Conservation (phyloP, 2,329 filamentous ascomycete genomes). For the Verticillium isaacii region DNA sequence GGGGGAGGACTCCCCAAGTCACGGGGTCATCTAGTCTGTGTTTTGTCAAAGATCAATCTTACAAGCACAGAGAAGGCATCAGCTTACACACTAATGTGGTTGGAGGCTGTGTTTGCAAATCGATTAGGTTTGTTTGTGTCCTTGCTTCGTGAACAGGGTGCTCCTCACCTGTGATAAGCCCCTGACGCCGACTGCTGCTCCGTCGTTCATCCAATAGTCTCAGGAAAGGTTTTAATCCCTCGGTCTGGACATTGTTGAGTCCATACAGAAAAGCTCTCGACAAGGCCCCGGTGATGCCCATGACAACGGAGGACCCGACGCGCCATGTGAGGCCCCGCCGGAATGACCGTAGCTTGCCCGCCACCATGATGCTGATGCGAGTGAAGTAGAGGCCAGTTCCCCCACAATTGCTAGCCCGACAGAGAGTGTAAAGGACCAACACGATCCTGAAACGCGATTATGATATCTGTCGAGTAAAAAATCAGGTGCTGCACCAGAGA, state of each 20-base stretch:
- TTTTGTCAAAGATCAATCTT: not conserved
- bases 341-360: constrained; percentile 14
- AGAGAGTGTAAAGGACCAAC: not conserved
- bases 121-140: not conserved
- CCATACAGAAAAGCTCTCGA: constrained; percentile 72
- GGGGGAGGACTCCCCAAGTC: constrained; percentile 84
- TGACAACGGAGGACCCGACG: constrained; percentile 65
- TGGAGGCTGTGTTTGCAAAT: constrained; percentile 59
- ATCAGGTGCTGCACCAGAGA: not conserved
- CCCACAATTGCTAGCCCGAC: not conserved
- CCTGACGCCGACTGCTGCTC: constrained; percentile 61
- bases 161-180: constrained; percentile 64
- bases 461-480: not conserved
- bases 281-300: constrained; percentile 67
- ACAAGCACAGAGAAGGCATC: not conserved
- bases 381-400: too few species aligned
- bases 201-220: constrained; percentile 68
- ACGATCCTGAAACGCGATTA: not conserved
- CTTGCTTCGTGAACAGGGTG: not conserved
- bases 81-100: constrained; percentile 84
- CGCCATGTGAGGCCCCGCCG: constrained; percentile 66
- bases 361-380: not conserved
- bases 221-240: constrained; percentile 72
- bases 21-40: constrained; percentile 86
- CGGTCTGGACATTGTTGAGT: constrained; percentile 69